phyloP scores from a whole-genome alignment of 2,329 filamentous ascomycete species.

The Aspergillus flavus region DNA sequence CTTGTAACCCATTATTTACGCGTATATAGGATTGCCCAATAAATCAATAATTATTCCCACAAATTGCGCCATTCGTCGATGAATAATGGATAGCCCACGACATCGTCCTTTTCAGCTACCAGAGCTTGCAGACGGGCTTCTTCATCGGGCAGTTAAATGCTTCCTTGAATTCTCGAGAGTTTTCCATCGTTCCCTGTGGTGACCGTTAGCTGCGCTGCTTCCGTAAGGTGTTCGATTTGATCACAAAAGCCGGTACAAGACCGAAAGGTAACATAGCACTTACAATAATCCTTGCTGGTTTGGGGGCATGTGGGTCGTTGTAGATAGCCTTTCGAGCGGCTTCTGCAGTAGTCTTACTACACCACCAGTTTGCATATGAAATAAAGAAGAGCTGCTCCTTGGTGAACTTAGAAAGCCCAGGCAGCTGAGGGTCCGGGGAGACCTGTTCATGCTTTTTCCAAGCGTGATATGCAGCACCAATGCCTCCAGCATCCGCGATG shows the following conservation, averaged over 20 bases:
- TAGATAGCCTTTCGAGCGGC: constrained; percentile 60
- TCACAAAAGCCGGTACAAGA: background rate
- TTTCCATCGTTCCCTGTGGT: constrained; percentile 62
- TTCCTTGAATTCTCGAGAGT: constrained; percentile 68
- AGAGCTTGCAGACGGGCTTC: constrained; percentile 70
- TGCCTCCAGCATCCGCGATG: constrained; percentile 70
- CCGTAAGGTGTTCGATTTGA: background rate
- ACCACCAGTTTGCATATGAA: constrained; percentile 67
- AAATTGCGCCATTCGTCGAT: background rate
- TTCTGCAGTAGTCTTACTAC: constrained; percentile 64
- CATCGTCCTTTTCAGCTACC: constrained; percentile 50
- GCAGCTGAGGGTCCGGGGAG: constrained; percentile 57
- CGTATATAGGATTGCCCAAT: background rate
- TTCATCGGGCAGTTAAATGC: constrained; percentile 67
- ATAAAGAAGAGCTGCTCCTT: constrained; percentile 73
- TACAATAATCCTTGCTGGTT: constrained; percentile 59
- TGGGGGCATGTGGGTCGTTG: constrained; percentile 67
- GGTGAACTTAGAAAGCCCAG: constrained; percentile 63
- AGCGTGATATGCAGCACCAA: constrained; percentile 64
- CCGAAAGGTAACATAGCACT: constrained; percentile 20
- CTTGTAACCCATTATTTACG: background rate
- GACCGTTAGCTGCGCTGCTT: constrained; percentile 15
- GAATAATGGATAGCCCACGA: background rate
- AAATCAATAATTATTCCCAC: no score
- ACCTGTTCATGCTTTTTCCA: constrained; percentile 63